A percentile compares a stretch with the other conserved stretches of the same genome.
These are phyloP conservation scores for Astragalus glycyphyllos DNA, from an alignment of 306 rosid species.

Conservation along the genomic window DNA sequence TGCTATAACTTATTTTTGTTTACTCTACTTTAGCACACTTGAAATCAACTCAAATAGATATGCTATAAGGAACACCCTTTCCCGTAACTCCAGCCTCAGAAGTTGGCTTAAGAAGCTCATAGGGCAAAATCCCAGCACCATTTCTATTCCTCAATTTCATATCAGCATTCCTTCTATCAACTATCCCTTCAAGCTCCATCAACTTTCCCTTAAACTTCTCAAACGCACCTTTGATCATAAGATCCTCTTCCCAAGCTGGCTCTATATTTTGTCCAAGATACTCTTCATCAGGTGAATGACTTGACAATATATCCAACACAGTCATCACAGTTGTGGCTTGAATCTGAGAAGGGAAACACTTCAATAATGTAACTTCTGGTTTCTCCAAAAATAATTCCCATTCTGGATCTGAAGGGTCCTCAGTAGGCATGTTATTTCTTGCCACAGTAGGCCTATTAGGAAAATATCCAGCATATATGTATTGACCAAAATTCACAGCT, in stretches of 20 bases:
- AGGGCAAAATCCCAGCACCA: conserved; percentile 56
- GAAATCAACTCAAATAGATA: conserved; percentile 57
- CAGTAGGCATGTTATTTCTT: conserved; percentile 46
- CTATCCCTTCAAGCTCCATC: conserved; percentile 46
- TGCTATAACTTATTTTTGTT: too few relatives aligned
- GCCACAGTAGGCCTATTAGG: conserved; percentile 56
- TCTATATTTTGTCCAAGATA: conserved; percentile 49
- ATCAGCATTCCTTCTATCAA: conserved; percentile 49
- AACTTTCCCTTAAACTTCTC: conserved; percentile 52
- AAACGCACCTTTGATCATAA: conserved; percentile 41
- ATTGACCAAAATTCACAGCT: conserved; percentile 74
- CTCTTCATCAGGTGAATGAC: conserved; percentile 61
- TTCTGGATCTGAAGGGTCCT: conserved; percentile 45
- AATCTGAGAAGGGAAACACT: conserved; percentile 51
- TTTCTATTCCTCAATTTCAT: conserved; percentile 37
- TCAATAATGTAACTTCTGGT: conserved; percentile 47
- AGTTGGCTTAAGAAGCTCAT: conserved; percentile 69
- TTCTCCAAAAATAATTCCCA: conserved; percentile 43
- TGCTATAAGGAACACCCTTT: conserved; percentile 83
- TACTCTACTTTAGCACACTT: too few relatives aligned
- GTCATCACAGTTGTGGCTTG: conserved; percentile 54
- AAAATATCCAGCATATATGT: conserved; percentile 52
- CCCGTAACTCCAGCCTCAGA: conserved; percentile 73
- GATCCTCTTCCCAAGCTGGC: conserved; percentile 57
- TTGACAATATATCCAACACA: conserved; percentile 51